Conservation (phyloP, 1,284 basidiomycete species). For the Marasmius tenuissimus region DNA sequence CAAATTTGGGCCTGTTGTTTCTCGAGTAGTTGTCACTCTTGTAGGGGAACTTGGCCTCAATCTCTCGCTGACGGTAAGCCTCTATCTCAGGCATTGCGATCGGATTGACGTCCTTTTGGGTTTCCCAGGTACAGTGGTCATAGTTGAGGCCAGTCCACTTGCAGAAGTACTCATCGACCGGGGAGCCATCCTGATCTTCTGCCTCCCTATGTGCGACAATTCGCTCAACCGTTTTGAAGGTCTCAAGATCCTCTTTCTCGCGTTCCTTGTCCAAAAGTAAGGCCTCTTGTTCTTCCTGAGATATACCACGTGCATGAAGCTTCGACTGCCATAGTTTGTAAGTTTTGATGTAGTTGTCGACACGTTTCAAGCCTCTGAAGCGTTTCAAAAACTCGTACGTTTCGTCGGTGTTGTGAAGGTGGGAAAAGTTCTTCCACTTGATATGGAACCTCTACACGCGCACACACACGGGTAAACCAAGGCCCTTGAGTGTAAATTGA, state of each 20-base stretch:
- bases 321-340: conserved; percentile 76
- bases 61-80: conserved; percentile 78
- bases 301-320: conserved; percentile 66
- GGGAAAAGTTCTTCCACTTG: conserved; percentile 95
- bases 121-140: conserved; percentile 96
- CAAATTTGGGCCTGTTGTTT: conserved; percentile 78
- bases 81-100: conserved; percentile 79
- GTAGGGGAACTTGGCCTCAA: conserved; percentile 82
- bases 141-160: conserved; percentile 98
- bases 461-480: conserved; percentile 14
- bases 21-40: conserved; percentile 76
- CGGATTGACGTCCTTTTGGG: conserved; percentile 75
- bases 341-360: conserved; percentile 98
- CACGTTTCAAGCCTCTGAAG: conserved; percentile 92
- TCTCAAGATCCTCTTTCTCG: conserved; percentile 87
- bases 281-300: conserved; percentile 88
- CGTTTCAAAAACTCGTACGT: conserved; percentile 93
- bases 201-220: conserved; percentile 84
- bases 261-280: conserved; percentile 90
- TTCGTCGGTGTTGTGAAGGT: conserved; percentile 96
- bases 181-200: conserved; percentile 47
- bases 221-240: conserved; percentile 91
- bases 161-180: conserved; percentile 84
- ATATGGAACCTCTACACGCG: conserved; percentile 82
- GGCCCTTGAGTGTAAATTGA: conserved; percentile 5